Base-by-base conservation (phyloP, 2,329 filamentous ascomycete species). In the Dissoconium aciculare region DNA sequence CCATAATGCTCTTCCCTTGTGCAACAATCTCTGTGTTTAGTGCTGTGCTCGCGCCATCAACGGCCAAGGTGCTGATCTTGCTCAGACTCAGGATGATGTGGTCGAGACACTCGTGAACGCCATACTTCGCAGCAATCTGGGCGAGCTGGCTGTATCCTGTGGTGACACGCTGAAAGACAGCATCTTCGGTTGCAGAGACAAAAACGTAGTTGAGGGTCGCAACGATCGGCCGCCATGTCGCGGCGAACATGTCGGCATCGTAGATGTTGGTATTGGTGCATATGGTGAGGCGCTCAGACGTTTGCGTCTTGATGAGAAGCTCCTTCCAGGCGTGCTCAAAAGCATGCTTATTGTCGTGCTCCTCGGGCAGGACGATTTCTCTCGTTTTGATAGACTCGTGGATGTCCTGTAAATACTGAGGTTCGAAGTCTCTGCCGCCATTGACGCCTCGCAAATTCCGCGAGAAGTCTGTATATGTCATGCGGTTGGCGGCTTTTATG, bases 311-410 rank as follows among this genome's bases (percentile, higher is more conserved):
- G 40, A 84, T 60, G 24, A 95, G 61, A 8, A 98, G 62, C 54
- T 98, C 89, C 53, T 87, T 87, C 89, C 89, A 98, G 2, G 89
- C 87, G 56, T 92, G 89, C 53, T 95, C 87, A 50, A 95, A 95
- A 1, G 84, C 85, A 58, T 93, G 79, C 52, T 87, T 80, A 54
- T 93, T 94, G 51, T 94, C 85, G 53, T 95, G 89, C 56, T 98
- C 89, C 42, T 95, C 89, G 0, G 89, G 89, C 13, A 98, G 61
- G 41, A 98, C 94, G 40, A 98, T 98, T 56, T 98, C 89, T 42
- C 89, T 82, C 11, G 73, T 74, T 52, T 78, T 83, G 60, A 98
- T 98, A 1, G 83, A 83, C 45, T 93, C 75, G 49, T 78, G 98
- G 33, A 95, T 93, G 2, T 71, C 71, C 49, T 84, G 71, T 1